Percentiles rank a stretch among this genome's conserved stretches.
Evolutionary conservation across 2,329 filamentous ascomycete species (phyloP).

Genomic region (Chaetomiaceae sp.): DNA sequence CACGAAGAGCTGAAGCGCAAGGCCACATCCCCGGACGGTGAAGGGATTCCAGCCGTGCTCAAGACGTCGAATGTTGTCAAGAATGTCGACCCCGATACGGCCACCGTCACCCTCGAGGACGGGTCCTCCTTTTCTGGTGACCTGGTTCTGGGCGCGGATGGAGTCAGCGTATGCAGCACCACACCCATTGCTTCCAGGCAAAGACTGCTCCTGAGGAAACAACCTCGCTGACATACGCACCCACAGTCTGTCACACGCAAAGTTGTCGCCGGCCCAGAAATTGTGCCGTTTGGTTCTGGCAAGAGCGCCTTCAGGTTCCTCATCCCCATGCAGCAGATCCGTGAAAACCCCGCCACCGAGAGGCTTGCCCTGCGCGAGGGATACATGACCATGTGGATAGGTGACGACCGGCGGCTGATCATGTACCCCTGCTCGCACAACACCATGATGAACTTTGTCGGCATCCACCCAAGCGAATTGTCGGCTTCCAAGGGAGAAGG

Average conservation of each 20-base stretch:
- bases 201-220: too few species aligned
- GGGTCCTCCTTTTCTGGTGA: constrained; percentile 43
- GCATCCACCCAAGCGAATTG: constrained; percentile 8
- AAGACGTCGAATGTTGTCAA: constrained; percentile 40
- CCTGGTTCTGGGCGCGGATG: constrained; percentile 51
- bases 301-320: constrained; percentile 54
- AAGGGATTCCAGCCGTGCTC: constrained; percentile 35
- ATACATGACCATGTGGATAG: constrained; percentile 11
- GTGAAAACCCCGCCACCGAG: constrained; percentile 3
- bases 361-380: constrained; percentile 3
- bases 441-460: constrained; percentile 15
- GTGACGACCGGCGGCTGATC: constrained; percentile 10
- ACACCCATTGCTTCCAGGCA: too few species aligned
- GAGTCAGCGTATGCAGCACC: constrained; percentile 39
- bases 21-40: constrained; percentile 36
- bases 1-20: constrained; percentile 45
- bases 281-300: constrained; percentile 39
- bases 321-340: constrained; percentile 30
- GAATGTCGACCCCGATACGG: constrained; percentile 37
- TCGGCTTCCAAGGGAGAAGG: constrained; percentile 12
- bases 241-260: constrained; percentile 27
- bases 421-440: constrained; percentile 16
- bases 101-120: constrained; percentile 40
- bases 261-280: constrained; percentile 13
- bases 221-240: constrained; percentile 24